Evolutionary conservation across 139 green algal genomes (phyloP).

Genomic region (Diplosphaera chodatii): DNA sequence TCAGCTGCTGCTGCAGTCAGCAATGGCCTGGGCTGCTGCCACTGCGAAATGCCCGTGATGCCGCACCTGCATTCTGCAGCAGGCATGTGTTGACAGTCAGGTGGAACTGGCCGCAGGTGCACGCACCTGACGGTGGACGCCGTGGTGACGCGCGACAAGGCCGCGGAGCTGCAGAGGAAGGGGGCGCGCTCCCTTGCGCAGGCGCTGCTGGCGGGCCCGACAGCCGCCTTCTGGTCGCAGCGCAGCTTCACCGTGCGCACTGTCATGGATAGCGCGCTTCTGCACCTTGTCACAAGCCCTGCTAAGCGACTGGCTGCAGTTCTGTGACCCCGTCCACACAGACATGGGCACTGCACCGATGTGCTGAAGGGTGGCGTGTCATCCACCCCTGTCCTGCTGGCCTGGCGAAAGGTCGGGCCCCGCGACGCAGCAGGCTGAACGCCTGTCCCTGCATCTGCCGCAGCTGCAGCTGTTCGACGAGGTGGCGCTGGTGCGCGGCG

Average conservation of each 20-base stretch:
- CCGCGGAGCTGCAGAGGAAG: slow-evolving; percentile 22
- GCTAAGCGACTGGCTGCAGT: no score
- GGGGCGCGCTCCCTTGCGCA: not conserved
- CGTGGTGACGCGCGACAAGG: not conserved
- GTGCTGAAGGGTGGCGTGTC: no score
- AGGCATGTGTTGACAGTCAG: no score
- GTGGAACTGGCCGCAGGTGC: not conserved
- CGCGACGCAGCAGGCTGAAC: no score
- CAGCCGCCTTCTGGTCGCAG: slow-evolving; percentile 30
- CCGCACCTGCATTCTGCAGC: no score
- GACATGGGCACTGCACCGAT: no score
- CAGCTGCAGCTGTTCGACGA: slow-evolving; percentile 48
- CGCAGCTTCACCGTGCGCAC: slow-evolving; percentile 42
- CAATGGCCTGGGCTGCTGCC: no score
- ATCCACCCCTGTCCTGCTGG: not conserved
- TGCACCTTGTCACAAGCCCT: no score
- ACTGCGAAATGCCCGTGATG: no score
- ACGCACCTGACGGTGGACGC: not conserved
- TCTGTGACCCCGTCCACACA: no score
- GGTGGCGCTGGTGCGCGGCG: slow-evolving; percentile 35
- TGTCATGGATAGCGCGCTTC: no score
- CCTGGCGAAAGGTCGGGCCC: no score
- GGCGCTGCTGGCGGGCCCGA: not conserved
- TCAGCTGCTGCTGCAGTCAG: slow-evolving; percentile 30
- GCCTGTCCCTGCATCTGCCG: not conserved